Percentiles rank a stretch among this genome's conserved stretches.
These are phyloP conservation scores for Thielaviopsis cerberus DNA, from an alignment of 2,329 filamentous ascomycete species.

Conservation along the genomic window DNA sequence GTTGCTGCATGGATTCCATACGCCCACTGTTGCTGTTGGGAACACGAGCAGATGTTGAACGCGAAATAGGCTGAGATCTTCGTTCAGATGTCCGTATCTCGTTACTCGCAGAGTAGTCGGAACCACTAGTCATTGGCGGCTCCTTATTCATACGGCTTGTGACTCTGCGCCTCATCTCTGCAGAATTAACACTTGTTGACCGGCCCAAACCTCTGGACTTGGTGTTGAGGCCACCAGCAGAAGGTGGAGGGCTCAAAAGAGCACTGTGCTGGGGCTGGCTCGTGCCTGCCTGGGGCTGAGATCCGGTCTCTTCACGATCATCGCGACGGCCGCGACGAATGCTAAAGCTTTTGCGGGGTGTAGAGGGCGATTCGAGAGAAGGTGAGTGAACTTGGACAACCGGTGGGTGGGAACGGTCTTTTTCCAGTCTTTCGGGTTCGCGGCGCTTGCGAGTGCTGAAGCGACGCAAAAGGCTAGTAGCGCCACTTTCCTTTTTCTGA, in stretches of 20 bases:
- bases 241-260: slow-evolving; percentile 53
- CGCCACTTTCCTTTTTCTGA: slow-evolving; percentile 74
- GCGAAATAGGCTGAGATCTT: slow-evolving; percentile 33
- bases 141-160: slow-evolving; percentile 35
- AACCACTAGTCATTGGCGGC: slow-evolving; percentile 57
- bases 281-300: slow-evolving; percentile 34
- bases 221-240: slow-evolving; percentile 35
- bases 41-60: slow-evolving; percentile 50
- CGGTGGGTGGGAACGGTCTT: slow-evolving; percentile 51
- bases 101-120: slow-evolving; percentile 49
- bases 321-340: slow-evolving; percentile 44
- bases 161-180: slow-evolving; percentile 53
- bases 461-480: slow-evolving; percentile 64
- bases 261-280: slow-evolving; percentile 59
- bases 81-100: slow-evolving; percentile 33
- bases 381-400: slow-evolving; percentile 64
- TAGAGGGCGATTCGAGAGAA: slow-evolving; percentile 36
- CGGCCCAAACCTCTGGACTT: slow-evolving; percentile 57
- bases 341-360: slow-evolving; percentile 74
- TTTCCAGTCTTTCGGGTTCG: slow-evolving; percentile 44
- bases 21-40: slow-evolving; percentile 81
- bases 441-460: slow-evolving; percentile 74
- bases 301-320: slow-evolving; percentile 29
- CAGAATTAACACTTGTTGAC: slow-evolving; percentile 82
- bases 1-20: slow-evolving; percentile 78